Percentiles rank a stretch among this genome's conserved stretches.
phyloP scores from a whole-genome alignment of 2,329 filamentous ascomycete species.

The Pyrenochaeta sp. region DNA sequence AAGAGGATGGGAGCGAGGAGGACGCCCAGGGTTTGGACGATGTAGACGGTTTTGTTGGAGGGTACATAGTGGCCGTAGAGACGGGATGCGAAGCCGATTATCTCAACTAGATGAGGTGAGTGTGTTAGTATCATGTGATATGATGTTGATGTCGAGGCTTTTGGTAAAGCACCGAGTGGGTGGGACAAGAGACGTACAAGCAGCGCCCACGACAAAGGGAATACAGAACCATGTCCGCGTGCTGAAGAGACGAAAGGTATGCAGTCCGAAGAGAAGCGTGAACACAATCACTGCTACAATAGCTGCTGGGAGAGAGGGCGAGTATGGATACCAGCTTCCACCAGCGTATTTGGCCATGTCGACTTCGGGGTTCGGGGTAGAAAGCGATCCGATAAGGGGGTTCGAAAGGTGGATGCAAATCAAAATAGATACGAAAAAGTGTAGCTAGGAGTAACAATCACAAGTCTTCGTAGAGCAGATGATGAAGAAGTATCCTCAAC shows the following conservation, averaged over 20 bases:
- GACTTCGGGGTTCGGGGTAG: no score
- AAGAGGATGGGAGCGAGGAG: conserved; percentile 53
- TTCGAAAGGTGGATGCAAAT: no score
- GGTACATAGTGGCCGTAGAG: conserved; percentile 39
- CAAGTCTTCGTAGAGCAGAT: no score
- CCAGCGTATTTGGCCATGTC: neutral
- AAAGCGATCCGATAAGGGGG: no score
- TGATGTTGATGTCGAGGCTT: neutral
- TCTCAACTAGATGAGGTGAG: conserved; percentile 37
- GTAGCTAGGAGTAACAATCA: no score
- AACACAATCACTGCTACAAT: conserved; percentile 58
- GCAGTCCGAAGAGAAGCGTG: conserved; percentile 44
- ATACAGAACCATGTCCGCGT: conserved; percentile 58
- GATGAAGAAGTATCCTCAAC: no score
- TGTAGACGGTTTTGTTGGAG: conserved; percentile 41
- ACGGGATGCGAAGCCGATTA: conserved; percentile 45
- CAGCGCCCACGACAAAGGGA: conserved; percentile 52
- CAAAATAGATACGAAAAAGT: no score
- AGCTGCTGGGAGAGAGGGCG: conserved; percentile 54
- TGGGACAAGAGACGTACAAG: conserved; percentile 2
- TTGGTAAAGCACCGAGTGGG: conserved; percentile 4
- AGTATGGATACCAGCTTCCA: conserved; percentile 29
- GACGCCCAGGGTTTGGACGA: conserved; percentile 47
- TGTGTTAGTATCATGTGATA: neutral
- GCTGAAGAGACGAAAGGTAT: conserved; percentile 52